Percentiles rank a stretch among this genome's conserved stretches.
phyloP scores from a whole-genome alignment of 768 basidiomycete genomes.

The Suillus brevipes region DNA sequence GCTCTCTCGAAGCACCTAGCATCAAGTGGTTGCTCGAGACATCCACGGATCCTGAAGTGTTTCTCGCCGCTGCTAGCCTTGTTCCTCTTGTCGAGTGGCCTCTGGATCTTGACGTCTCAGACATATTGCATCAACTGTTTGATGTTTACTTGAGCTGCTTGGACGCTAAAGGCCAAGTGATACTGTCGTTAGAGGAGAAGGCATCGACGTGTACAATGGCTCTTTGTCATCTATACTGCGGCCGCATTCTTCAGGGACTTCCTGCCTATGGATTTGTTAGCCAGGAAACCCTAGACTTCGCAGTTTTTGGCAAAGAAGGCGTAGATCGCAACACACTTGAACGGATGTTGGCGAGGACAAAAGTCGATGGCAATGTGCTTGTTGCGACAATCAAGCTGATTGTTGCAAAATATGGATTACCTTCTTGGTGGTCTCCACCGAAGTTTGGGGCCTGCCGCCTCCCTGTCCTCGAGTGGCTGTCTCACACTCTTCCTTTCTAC shows the following conservation, averaged over 20 bases:
- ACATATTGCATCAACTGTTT: not conserved
- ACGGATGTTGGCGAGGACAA: no score
- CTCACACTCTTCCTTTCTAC: not conserved
- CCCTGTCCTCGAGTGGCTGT: not conserved
- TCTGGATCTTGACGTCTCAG: not conserved
- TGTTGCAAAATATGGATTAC: no score
- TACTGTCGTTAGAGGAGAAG: not conserved
- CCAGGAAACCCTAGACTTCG: no score
- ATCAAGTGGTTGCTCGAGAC: slow-evolving; percentile 5
- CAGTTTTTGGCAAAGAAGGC: no score
- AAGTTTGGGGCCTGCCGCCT: not conserved
- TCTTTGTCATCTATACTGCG: not conserved
- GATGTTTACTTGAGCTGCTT: not conserved
- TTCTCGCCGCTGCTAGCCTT: not conserved
- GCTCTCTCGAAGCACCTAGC: not conserved
- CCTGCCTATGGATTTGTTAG: not conserved
- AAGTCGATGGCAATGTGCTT: not conserved
- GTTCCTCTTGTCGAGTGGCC: not conserved
- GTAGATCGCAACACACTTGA: not conserved
- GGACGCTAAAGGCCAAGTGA: not conserved
- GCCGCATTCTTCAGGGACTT: not conserved
- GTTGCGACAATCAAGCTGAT: not conserved
- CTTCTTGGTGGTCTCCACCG: no score
- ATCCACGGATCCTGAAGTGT: slow-evolving; percentile 17
- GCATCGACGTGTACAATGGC: not conserved